phyloP scores from a whole-genome alignment of 1,284 basidiomycete genomes.

The Grifola frondosa region DNA sequence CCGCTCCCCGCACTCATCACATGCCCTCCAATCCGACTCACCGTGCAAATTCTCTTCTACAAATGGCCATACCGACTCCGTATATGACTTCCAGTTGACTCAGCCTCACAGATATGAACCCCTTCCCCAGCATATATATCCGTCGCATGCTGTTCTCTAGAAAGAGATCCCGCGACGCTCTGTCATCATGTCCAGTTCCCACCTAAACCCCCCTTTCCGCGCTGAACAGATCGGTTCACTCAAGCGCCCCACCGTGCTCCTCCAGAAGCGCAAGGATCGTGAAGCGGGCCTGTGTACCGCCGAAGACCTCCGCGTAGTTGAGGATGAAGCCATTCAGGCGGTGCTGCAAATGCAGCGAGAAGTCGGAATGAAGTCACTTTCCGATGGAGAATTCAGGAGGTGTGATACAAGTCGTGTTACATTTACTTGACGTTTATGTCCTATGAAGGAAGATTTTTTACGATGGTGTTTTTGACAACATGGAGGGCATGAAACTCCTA shows the following conservation, averaged over 20 bases:
- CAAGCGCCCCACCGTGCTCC: slow-evolving; percentile 43
- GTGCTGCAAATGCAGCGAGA: slow-evolving; percentile 44
- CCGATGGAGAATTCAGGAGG: slow-evolving; percentile 50
- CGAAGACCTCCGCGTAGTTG: slow-evolving; percentile 40
- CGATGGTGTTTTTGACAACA: slow-evolving; percentile 59
- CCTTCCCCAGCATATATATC: no score
- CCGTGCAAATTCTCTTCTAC: no score
- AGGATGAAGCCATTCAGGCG: slow-evolving; percentile 44
- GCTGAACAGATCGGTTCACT: slow-evolving; percentile 47
- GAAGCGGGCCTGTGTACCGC: slow-evolving; percentile 35
- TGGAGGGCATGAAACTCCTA: slow-evolving; percentile 66
- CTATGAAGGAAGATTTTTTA: slow-evolving; percentile 53
- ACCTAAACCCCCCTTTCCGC: slow-evolving; percentile 39
- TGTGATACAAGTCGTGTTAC: slow-evolving; percentile 13
- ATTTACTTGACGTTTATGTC: not conserved
- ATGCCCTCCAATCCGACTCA: no score
- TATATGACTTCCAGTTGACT: no score
- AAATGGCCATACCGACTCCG: no score
- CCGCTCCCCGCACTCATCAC: no score
- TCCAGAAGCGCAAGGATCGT: slow-evolving; percentile 39
- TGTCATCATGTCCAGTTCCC: slow-evolving; percentile 14
- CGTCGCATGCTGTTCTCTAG: no score
- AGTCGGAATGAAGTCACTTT: slow-evolving; percentile 44
- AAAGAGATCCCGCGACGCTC: no score
- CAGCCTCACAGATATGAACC: no score